Conservation (phyloP, 306 rosid species). For the Cyclanthera cordifolia region DNA sequence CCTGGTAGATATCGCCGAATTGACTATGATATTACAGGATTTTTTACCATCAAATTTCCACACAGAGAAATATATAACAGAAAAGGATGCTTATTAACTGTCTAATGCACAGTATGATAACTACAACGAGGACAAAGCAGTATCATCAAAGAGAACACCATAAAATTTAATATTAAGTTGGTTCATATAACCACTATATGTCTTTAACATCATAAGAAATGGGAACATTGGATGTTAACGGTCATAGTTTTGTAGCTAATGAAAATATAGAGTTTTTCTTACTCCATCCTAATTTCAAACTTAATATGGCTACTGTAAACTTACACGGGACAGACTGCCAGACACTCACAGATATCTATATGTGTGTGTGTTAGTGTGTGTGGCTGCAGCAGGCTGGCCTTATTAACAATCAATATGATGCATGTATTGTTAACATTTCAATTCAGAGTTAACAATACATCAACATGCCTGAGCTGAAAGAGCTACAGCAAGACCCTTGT, state of each 20-base stretch:
- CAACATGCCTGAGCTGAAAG: neutral
- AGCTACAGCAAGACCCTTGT: neutral
- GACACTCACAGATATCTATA: too few species aligned
- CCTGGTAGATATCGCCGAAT: conserved; percentile 82
- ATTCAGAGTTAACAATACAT: too few species aligned
- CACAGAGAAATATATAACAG: conserved; percentile 12
- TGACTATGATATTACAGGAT: conserved; percentile 58
- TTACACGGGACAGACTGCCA: too few species aligned
- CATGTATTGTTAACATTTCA: too few species aligned
- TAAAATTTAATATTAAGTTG: neutral
- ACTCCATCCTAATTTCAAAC: neutral
- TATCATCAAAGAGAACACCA: neutral
- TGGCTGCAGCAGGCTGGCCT: too few species aligned
- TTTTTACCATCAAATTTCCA: conserved; percentile 27
- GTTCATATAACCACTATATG: neutral
- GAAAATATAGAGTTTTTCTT: neutral
- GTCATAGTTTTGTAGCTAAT: neutral
- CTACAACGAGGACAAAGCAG: neutral
- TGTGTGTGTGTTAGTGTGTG: too few species aligned
- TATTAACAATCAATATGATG: too few species aligned
- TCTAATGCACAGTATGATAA: conserved; percentile 7
- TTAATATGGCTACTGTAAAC: too few species aligned
- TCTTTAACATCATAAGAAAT: neutral
- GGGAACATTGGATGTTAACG: neutral
- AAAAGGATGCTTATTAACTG: conserved; percentile 18